Evolutionary conservation across 371 early-diverging fungal genomes (phyloP).

Genomic region (Zychaea mexicana): DNA sequence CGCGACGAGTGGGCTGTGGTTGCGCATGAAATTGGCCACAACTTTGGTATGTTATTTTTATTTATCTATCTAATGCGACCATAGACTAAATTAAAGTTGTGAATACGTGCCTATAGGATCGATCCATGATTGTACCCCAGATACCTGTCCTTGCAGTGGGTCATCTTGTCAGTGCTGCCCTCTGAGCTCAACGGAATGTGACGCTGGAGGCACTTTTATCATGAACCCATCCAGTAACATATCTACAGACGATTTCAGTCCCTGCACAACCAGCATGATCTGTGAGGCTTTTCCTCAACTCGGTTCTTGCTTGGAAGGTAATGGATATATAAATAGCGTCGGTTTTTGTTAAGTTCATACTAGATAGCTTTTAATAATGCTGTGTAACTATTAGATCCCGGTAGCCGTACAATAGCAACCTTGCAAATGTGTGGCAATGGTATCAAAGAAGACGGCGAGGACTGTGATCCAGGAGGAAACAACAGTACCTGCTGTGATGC

Average conservation of each 20-base stretch:
- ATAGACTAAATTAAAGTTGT: neutral
- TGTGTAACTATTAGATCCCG: conserved; percentile 53
- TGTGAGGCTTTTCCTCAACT: conserved; percentile 57
- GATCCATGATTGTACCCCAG: conserved; percentile 69
- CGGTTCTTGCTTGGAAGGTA: conserved; percentile 66
- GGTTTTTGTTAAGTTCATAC: neutral
- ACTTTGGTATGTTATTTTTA: conserved; percentile 58
- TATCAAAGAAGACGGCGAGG: conserved; percentile 86
- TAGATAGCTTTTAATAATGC: neutral
- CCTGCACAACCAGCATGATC: conserved; percentile 76
- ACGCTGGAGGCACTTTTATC: conserved; percentile 74
- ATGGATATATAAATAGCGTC: neutral
- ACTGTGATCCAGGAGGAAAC: conserved; percentile 90
- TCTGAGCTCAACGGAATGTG: conserved; percentile 62
- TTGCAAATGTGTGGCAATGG: conserved; percentile 93
- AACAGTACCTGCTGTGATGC: conserved; percentile 85
- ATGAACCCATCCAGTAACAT: conserved; percentile 87
- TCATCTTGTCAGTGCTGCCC: conserved; percentile 71
- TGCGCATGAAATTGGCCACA: conserved; percentile 95
- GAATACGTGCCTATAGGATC: conserved; percentile 43
- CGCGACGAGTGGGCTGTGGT: conserved; percentile 94
- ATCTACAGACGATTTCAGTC: conserved; percentile 70
- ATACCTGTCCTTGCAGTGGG: conserved; percentile 59
- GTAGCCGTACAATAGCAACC: conserved; percentile 43
- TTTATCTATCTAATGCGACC: neutral